Evolutionary conservation across 495 filamentous ascomycete genomes (phyloP), one percentile per base, ranked within the genome.

Genomic region (Annulohypoxylon maeteangense): DNA sequence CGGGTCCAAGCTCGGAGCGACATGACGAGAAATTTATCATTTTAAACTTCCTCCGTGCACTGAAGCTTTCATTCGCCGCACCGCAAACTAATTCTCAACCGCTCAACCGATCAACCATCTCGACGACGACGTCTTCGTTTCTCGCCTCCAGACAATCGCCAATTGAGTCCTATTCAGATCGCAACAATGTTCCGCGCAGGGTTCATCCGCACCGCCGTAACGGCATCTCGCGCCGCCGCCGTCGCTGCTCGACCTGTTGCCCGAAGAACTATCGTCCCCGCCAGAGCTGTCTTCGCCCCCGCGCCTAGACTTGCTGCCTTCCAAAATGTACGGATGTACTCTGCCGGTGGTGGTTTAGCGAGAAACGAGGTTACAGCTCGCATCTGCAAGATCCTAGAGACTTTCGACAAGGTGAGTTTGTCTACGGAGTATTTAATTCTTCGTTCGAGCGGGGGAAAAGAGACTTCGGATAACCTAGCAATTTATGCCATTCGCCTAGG

Each of bases 361-460:
- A 91, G 93, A 87, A 83, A 88, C 8, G 94, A 98, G 81, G 91
- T 98, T 64, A 91, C 97, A 82, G 91, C 92, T 54, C 90, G 95
- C 76, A 98, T 99, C 87, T 87, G 97, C 82, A 90, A 91, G 83
- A 86, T 99, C 64, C 81, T 99, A 80, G 90, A 91, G 79, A 93
- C 91, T 79, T 99, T 98, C 83, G 95, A 99, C 85, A 99, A 99
- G 91, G 95, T 97, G 81, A 74, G 90, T 76, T 67, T 56, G 40
- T 65, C 11, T 70, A 23, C 22, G 47, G 36, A 31, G 25, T n/a
- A 16, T 47, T 7, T 44, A 40, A 60, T 57, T 72, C 27, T 27
- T 32, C 32, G 14, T 18, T 25, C 16, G 4, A 18, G 36, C 4
- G 54, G 23, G 23, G 27, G 22, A 12, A 11, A 34, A 34, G 34